phyloP scores from a whole-genome alignment of 768 basidiomycete genomes.

The Fomitopsis pulvina region DNA sequence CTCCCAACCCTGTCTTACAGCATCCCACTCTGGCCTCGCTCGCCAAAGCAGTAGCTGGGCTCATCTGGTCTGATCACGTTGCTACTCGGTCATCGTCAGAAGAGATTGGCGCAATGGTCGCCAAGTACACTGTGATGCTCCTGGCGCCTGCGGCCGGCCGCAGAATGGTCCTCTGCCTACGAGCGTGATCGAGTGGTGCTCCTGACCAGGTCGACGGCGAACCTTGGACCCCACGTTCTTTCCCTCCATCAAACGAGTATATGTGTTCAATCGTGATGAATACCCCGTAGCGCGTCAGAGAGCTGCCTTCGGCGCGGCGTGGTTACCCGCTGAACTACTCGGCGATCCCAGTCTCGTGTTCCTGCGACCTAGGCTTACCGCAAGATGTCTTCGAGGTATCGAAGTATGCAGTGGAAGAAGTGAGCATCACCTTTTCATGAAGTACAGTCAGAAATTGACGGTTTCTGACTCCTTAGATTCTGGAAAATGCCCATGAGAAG shows the following conservation, averaged over 20 bases:
- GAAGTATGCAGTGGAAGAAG: constrained; percentile 39
- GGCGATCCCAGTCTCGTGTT: constrained; percentile 10
- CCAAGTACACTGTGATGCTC: constrained; percentile 29
- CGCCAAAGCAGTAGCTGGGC: not conserved
- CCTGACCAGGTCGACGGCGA: constrained; percentile 28
- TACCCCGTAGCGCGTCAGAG: constrained; percentile 8
- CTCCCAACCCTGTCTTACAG: constrained; percentile 11
- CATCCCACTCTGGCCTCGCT: constrained; percentile 13
- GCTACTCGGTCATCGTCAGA: constrained; percentile 9
- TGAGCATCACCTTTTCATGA: too few species aligned
- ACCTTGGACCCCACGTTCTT: constrained; percentile 24
- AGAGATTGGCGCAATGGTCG: constrained; percentile 27
- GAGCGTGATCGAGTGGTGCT: constrained; percentile 21
- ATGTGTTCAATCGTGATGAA: constrained; percentile 20
- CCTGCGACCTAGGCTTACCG: constrained; percentile 14
- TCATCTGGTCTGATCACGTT: constrained; percentile 11
- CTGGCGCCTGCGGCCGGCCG: not conserved
- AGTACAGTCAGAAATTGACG: not conserved
- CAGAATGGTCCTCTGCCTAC: not conserved
- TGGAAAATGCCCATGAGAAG: constrained; percentile 16
- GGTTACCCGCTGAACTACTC: constrained; percentile 10
- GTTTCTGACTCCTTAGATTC: constrained; percentile 7
- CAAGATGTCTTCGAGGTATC: constrained; percentile 18
- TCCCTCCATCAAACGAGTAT: constrained; percentile 18
- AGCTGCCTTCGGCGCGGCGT: constrained; percentile 12